A percentile compares a stretch with the other conserved stretches of the same genome.
These are phyloP conservation scores for Phaeosphaeriaceae sp. DNA, from an alignment of 2,329 filamentous ascomycete genomes.

Conservation along the genomic window DNA sequence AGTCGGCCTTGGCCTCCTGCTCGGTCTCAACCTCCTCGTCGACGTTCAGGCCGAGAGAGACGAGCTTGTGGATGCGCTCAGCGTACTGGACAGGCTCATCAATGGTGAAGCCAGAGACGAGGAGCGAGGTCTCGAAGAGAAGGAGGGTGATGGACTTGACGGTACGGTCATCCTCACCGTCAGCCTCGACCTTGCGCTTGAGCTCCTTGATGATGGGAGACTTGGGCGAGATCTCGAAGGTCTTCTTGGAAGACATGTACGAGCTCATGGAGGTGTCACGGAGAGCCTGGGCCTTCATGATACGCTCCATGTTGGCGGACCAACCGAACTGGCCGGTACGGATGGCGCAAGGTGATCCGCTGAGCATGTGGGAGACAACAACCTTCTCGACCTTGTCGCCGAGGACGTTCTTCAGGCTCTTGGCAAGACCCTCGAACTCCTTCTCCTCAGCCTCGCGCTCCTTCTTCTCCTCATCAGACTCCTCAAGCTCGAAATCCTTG, in stretches of 20 bases:
- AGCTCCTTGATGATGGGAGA: slow-evolving; percentile 98
- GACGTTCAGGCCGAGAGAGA: slow-evolving; percentile 95
- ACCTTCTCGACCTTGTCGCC: slow-evolving; percentile 99
- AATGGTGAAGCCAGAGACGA: slow-evolving; percentile 99
- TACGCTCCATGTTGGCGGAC: slow-evolving; percentile 99
- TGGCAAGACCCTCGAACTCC: slow-evolving; percentile 93
- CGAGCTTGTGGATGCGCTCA: slow-evolving; percentile 99
- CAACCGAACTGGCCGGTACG: slow-evolving; percentile 99
- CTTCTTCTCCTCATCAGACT: slow-evolving; percentile 99
- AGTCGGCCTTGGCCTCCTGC: slow-evolving; percentile 61
- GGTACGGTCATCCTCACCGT: slow-evolving; percentile 97
- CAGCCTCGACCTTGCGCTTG: slow-evolving; percentile 97
- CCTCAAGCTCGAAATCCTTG: slow-evolving; percentile 99
- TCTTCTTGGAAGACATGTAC: slow-evolving; percentile 99
- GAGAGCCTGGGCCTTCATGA: slow-evolving; percentile 99
- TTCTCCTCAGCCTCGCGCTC: slow-evolving; percentile 95
- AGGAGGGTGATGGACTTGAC: slow-evolving; percentile 99
- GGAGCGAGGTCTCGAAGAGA: slow-evolving; percentile 96
- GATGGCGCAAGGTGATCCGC: slow-evolving; percentile 94
- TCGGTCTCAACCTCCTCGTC: slow-evolving; percentile 85
- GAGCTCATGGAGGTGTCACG: slow-evolving; percentile 99
- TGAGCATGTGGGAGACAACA: slow-evolving; percentile 96
- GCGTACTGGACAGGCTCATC: slow-evolving; percentile 98
- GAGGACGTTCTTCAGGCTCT: slow-evolving; percentile 98
- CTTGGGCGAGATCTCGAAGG: slow-evolving; percentile 99